Evolutionary conservation across 371 early-diverging fungal species (phyloP), one percentile per base, ranked within the genome.

Genomic region (Lichtheimia ramosa): DNA sequence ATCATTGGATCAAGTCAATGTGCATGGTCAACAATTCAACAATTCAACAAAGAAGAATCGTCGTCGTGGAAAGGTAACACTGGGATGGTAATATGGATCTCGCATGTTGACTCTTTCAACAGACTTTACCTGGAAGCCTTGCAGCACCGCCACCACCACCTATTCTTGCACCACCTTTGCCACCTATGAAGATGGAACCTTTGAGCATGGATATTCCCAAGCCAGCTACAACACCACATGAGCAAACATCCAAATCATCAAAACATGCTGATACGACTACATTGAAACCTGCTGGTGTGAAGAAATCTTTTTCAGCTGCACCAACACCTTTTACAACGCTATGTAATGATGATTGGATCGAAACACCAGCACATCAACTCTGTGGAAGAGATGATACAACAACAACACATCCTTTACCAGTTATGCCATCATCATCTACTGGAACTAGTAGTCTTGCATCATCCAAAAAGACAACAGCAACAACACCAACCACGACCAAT

Each of bases 161-260:
- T 40, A 59, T 74, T 13, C 42, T 77, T 34, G 34, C 34, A 34
- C 34, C 34, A 42, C 54, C 75, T 23, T 48, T 81, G 24, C 81
- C 81, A 34, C 81, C 81, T 21, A 74, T 81, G 71, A 81, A 81
- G 59, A 69, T 81, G 3, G 81, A 77, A 41, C 81, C 81, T 5
- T 27, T 81, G 12, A 68, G 57, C 27, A 51, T 73, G 28, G 60
- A 69, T 8, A 54, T 68, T 43, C 61, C 67, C 61, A 15, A 48
- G 2, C 34, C 34, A 46, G 43, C 21, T 5, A 48, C 41, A 25
- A 41, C 34, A n/a, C 48, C 24, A 3, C 54, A 53, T 3, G 43
- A 60, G 28, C 23, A 56, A 43, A 12, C 61, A 21, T 24, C 49
- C 20, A 52, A 62, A 20, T 54, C 68, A 15, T 55, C 68, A 8